A percentile compares a stretch with the other conserved stretches of the same genome.
Conservation (phyloP, 208 protist genomes). For the Trypanosoma cruzi region DNA sequence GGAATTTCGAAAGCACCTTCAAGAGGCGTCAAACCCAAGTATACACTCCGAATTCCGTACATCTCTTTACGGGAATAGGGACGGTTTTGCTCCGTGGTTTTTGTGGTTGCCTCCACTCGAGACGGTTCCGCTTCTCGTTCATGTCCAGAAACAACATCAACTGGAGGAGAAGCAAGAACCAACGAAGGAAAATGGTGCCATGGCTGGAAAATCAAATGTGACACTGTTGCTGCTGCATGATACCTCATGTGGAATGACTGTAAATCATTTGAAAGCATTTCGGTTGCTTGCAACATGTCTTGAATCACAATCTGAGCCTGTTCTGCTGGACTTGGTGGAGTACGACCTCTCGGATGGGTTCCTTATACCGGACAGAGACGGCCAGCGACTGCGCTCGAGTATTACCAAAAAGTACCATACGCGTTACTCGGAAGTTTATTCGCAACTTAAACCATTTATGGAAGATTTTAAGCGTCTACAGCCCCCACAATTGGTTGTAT, state of each 20-base stretch:
- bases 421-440: neutral
- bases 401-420: neutral
- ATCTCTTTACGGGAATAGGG: neutral
- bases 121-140: conserved; percentile 20
- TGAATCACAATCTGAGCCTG: neutral
- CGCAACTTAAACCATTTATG: conserved; percentile 26
- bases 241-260: conserved; percentile 40
- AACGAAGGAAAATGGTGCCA: neutral
- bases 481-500: conserved; percentile 41
- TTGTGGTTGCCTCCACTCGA: conserved; percentile 28
- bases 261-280: conserved; percentile 46
- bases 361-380: neutral
- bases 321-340: conserved; percentile 12
- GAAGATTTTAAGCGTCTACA: conserved; percentile 11
- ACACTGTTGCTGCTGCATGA: conserved; percentile 40
- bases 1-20: conserved; percentile 1
- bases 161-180: neutral
- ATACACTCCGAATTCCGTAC: conserved; percentile 6
- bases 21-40: neutral
- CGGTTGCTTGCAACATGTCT: conserved; percentile 29
- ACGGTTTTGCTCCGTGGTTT: conserved; percentile 20
- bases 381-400: conserved; percentile 3
- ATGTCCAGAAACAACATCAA: conserved; percentile 11
- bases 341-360: conserved; percentile 26
- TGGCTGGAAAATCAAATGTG: neutral